phyloP scores from a whole-genome alignment of 495 filamentous ascomycete species.

The Aeminium ludgeri region DNA sequence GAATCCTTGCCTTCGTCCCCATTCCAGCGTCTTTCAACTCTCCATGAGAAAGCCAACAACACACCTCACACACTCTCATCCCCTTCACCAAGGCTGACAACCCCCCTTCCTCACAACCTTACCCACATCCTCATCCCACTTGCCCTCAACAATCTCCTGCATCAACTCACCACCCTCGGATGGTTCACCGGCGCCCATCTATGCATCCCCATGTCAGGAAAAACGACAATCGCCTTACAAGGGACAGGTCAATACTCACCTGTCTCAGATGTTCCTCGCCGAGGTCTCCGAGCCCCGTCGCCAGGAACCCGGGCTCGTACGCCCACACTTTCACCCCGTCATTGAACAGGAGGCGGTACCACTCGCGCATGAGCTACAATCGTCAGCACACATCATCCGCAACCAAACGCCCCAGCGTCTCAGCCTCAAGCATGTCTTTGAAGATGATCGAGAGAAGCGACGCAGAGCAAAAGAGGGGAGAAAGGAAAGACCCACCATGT shows the following conservation, averaged over 20 bases:
- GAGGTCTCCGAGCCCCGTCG: slow-evolving; percentile 32
- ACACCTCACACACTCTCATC: too few relatives aligned
- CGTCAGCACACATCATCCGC: too few relatives aligned
- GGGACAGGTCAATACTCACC: slow-evolving; percentile 2
- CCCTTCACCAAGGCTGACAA: slow-evolving; percentile 13
- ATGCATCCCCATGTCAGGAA: slow-evolving; percentile 26
- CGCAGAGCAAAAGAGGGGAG: slow-evolving; percentile 23
- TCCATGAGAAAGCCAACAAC: too few relatives aligned
- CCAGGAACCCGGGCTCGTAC: slow-evolving; percentile 39
- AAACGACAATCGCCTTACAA: neutral
- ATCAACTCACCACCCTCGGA: slow-evolving; percentile 11
- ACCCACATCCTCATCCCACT: slow-evolving; percentile 16
- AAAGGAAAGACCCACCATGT: slow-evolving; percentile 36
- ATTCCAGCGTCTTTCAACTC: too few relatives aligned
- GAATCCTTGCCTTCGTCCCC: too few relatives aligned
- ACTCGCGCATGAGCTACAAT: too few relatives aligned
- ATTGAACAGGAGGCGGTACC: too few relatives aligned
- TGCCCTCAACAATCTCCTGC: slow-evolving; percentile 17
- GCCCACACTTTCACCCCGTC: slow-evolving; percentile 46
- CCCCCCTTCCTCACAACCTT: slow-evolving; percentile 13
- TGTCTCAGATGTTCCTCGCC: slow-evolving; percentile 21
- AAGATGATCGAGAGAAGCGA: too few relatives aligned
- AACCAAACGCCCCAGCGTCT: too few relatives aligned
- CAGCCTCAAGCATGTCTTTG: too few relatives aligned
- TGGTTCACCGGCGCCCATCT: slow-evolving; percentile 20